Evolutionary conservation across 2,329 filamentous ascomycete genomes (phyloP), one percentile per base, ranked within the genome.

Genomic region (Hypoxylon sp.): DNA sequence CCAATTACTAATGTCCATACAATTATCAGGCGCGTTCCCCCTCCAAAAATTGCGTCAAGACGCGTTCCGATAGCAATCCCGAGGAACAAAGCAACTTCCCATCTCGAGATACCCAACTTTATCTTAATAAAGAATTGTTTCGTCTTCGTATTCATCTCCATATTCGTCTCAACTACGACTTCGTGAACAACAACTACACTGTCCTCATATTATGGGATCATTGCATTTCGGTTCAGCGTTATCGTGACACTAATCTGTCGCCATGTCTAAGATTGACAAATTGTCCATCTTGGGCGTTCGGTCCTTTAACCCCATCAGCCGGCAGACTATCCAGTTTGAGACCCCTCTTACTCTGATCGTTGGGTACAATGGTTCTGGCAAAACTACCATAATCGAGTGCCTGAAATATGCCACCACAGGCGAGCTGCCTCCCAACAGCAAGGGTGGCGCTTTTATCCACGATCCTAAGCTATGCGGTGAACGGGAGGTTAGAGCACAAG

Each of bases 321-420:
- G 87, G 71, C 92, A 98, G 81, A 91, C 88, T 39, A 97, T 98
- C 69, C 87, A 92, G 74, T 98, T 99, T 80, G 90, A 94, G 72
- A 92, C 93, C 0, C 97, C 96, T 26, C 86, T 99, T 63, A 99
- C 96, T 11, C 87, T 99, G 69, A 99, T 99, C 74, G 97, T 99
- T 65, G 96, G 96, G 65, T 93, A 94, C 81, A 99, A 99, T 83
- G 96, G 96, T 61, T 98, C 95, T 0, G 96, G 96, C 69, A 99
- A 99, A 84, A 99, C 96, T 9, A 98, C 96, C 64, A 97, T 99
- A 78, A 99, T 99, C 81, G 96, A 99, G 81, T 97, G 94, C 79
- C 91, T 99, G 77, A 98, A 98, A 79, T 99, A 98, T 89, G 94
- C 93, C 58, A 98, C 97, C 17, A 98, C 94, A 6, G 97, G 96